phyloP scores from a whole-genome alignment of 2,329 filamentous ascomycete species.

The Alternaria dauci region DNA sequence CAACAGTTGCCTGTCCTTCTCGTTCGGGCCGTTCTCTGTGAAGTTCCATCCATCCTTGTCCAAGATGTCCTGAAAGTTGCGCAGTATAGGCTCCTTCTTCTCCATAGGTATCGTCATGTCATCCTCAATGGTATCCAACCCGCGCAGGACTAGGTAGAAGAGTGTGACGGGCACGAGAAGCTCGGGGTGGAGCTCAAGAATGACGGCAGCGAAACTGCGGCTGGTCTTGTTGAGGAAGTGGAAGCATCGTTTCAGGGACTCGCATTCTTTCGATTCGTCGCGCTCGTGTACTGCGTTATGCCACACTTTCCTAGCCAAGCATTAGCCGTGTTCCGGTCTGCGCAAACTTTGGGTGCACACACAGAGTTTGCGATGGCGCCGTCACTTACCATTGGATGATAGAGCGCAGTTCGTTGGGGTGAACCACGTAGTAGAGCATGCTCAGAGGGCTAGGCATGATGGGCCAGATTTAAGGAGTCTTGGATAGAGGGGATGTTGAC shows the following conservation, averaged over 20 bases:
- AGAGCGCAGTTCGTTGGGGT: slow-evolving; percentile 78
- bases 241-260: slow-evolving; percentile 83
- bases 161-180: slow-evolving; percentile 86
- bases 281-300: slow-evolving; percentile 92
- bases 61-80: slow-evolving; percentile 80
- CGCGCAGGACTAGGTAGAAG: slow-evolving; percentile 92
- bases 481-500: slow-evolving; percentile 12
- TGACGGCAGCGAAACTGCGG: slow-evolving; percentile 91
- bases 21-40: slow-evolving; percentile 81
- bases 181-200: slow-evolving; percentile 94
- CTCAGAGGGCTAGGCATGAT: slow-evolving; percentile 55
- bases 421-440: slow-evolving; percentile 75
- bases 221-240: slow-evolving; percentile 86
- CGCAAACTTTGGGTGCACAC: background rate
- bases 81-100: slow-evolving; percentile 85
- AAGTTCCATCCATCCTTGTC: slow-evolving; percentile 91
- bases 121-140: slow-evolving; percentile 97
- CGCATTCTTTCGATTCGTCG: slow-evolving; percentile 76
- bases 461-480: slow-evolving; percentile 28
- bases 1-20: slow-evolving; percentile 92
- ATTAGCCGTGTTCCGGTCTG: slow-evolving; percentile 16
- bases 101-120: slow-evolving; percentile 89
- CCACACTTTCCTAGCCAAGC: slow-evolving; percentile 83
- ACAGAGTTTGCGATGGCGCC: background rate
- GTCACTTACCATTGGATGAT: slow-evolving; percentile 85